These are phyloP conservation scores for Podospora sp. DNA, from an alignment of 495 filamentous ascomycete species.

Conservation along the genomic window DNA sequence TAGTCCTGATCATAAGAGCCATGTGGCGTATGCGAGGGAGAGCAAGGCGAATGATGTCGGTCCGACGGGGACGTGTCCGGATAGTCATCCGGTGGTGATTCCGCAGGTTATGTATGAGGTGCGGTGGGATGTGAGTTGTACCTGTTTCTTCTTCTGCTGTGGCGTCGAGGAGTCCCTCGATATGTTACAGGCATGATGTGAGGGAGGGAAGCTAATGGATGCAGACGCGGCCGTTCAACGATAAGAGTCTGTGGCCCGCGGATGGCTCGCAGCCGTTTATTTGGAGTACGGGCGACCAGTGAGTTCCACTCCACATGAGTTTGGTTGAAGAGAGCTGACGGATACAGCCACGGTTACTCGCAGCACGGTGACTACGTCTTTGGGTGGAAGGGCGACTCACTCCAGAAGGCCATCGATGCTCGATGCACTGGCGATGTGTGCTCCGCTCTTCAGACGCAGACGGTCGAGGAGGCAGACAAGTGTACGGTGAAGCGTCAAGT, in stretches of 20 bases:
- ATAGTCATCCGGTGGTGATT: slow-evolving; percentile 35
- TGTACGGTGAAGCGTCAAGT: slow-evolving; percentile 34
- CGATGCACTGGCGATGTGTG: slow-evolving; percentile 39
- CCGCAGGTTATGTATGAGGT: slow-evolving; percentile 48
- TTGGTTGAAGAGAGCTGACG: slow-evolving; percentile 31
- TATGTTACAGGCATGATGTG: no score
- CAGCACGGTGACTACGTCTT: slow-evolving; percentile 45
- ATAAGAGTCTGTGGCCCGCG: slow-evolving; percentile 41
- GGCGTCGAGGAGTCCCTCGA: no score
- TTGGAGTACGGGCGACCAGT: slow-evolving; percentile 46
- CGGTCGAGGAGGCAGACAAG: slow-evolving; percentile 35
- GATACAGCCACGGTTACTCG: slow-evolving; percentile 34
- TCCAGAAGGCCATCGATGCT: slow-evolving; percentile 41
- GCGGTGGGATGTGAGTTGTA: slow-evolving; percentile 36
- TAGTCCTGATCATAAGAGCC: slow-evolving; percentile 39
- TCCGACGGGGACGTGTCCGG: slow-evolving; percentile 28
- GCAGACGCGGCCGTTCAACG: slow-evolving; percentile 35
- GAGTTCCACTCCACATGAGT: neutral
- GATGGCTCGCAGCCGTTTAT: slow-evolving; percentile 48
- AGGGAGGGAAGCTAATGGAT: neutral
- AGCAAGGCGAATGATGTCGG: slow-evolving; percentile 32
- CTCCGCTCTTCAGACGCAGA: slow-evolving; percentile 35
- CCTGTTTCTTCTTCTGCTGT: neutral
- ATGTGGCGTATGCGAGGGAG: slow-evolving; percentile 38
- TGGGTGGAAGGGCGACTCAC: slow-evolving; percentile 42